Evolutionary conservation across 208 protist genomes (phyloP).

Genomic region (Trypanosoma mega): DNA sequence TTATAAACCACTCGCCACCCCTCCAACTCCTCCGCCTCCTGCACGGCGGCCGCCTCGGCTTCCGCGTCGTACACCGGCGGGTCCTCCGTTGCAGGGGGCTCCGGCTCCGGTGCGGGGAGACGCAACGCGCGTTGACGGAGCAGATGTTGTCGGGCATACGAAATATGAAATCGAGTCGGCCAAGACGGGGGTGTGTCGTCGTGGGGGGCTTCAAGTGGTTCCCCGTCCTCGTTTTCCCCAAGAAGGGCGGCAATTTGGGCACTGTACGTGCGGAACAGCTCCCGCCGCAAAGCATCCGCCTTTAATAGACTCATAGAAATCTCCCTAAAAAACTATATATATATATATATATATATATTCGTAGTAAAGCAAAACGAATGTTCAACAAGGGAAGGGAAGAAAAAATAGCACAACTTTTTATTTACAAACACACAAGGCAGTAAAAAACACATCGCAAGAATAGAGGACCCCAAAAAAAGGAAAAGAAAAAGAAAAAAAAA

Average conservation of each 20-base stretch:
- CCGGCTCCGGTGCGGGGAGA: not conserved
- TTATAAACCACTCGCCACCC: slow-evolving; percentile 18
- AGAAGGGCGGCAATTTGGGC: slow-evolving; percentile 25
- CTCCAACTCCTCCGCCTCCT: slow-evolving; percentile 17
- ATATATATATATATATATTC: slow-evolving; percentile 11
- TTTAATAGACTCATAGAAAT: slow-evolving; percentile 28
- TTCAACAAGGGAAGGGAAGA: not conserved
- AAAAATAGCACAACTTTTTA: not conserved
- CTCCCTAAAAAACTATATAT: slow-evolving; percentile 3
- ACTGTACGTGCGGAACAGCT: slow-evolving; percentile 29
- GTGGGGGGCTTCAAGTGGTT: not conserved
- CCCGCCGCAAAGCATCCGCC: slow-evolving; percentile 26
- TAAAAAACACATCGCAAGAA: not conserved
- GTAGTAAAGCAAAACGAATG: not conserved
- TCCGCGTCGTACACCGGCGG: not conserved
- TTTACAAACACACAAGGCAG: not conserved
- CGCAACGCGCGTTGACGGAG: slow-evolving; percentile 39
- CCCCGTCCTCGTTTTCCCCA: slow-evolving; percentile 9
- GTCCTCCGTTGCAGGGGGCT: not conserved
- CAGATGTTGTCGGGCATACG: slow-evolving; percentile 40
- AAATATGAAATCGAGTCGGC: slow-evolving; percentile 21
- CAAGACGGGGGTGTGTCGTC: not conserved
- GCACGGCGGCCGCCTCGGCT: not conserved
- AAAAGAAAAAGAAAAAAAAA: too few relatives aligned
- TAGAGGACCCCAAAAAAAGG: too few relatives aligned